Evolutionary conservation across 75 land plant genomes (phyloP).

Genomic region (Larix kaempferi): DNA sequence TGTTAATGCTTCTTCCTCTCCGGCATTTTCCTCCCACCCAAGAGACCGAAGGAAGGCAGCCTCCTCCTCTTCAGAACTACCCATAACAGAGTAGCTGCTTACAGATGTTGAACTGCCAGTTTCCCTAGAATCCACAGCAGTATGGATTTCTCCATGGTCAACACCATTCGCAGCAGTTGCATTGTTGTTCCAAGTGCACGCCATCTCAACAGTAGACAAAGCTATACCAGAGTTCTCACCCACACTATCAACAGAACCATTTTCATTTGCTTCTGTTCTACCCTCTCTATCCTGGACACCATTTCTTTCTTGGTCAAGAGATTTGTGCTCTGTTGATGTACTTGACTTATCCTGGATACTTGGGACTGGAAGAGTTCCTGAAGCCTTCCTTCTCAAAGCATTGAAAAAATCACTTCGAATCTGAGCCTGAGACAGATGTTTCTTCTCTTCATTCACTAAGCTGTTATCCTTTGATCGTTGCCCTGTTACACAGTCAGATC

Average conservation of each 20-base stretch:
- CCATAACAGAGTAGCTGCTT: neutral
- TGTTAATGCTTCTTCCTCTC: slow-evolving; percentile 55
- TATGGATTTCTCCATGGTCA: slow-evolving; percentile 10
- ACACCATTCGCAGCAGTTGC: slow-evolving; percentile 3
- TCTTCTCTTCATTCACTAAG: slow-evolving; percentile 16
- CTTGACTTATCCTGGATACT: neutral
- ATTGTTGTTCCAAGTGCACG: neutral
- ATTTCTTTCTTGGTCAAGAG: neutral
- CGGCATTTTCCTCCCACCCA: slow-evolving; percentile 74
- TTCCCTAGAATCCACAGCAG: slow-evolving; percentile 3
- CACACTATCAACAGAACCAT: slow-evolving; percentile 7
- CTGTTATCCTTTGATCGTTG: slow-evolving; percentile 2
- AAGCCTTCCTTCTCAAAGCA: slow-evolving; percentile 52
- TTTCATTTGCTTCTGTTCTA: neutral
- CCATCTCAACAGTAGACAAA: slow-evolving; percentile 13
- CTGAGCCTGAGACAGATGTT: slow-evolving; percentile 33
- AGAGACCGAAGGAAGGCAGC: slow-evolving; percentile 74
- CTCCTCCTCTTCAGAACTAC: slow-evolving; percentile 59
- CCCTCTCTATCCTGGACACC: neutral
- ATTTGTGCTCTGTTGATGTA: neutral
- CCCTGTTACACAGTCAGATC: neutral
- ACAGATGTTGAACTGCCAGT: slow-evolving; percentile 7
- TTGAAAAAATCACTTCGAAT: slow-evolving; percentile 69
- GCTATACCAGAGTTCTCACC: neutral
- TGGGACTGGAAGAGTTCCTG: slow-evolving; percentile 2